phyloP scores from a whole-genome alignment of 2,329 filamentous ascomycete species.

The Macrophomina phaseolina region DNA sequence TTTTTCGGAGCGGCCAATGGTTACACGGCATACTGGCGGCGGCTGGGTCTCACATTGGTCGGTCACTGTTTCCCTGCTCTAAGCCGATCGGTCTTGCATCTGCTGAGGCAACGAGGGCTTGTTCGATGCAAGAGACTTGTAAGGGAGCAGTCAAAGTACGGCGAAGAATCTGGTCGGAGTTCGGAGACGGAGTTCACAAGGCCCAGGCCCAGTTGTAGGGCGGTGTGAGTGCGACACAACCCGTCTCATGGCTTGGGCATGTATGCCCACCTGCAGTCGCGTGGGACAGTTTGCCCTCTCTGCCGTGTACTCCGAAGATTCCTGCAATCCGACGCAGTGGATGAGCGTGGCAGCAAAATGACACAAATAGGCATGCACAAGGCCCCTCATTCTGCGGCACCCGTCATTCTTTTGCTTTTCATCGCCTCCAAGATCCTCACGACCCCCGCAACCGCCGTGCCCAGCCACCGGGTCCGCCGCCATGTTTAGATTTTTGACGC shows the following conservation, averaged over 20 bases:
- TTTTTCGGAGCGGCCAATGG: no score
- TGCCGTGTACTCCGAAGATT: not conserved
- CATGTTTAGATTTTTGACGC: slow-evolving; percentile 27
- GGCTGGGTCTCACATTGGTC: no score
- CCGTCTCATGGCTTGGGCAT: not conserved
- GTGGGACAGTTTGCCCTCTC: not conserved
- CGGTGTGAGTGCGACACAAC: slow-evolving; percentile 1
- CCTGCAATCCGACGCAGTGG: not conserved
- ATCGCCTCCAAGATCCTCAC: not conserved
- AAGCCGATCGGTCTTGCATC: no score
- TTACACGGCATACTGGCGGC: no score
- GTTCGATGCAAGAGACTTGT: no score
- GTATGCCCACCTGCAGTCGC: not conserved
- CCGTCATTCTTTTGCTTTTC: not conserved
- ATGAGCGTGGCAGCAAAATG: not conserved
- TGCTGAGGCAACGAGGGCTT: no score
- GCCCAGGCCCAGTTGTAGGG: no score
- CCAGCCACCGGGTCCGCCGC: not conserved
- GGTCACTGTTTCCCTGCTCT: no score
- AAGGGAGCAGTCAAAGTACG: no score
- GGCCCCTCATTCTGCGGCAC: not conserved
- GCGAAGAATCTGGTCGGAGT: not conserved
- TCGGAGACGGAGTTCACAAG: slow-evolving; percentile 8
- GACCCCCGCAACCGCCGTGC: not conserved
- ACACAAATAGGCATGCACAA: not conserved